Base-by-base conservation (phyloP, 1,284 basidiomycete genomes). In the Rhodotorula sp. region DNA sequence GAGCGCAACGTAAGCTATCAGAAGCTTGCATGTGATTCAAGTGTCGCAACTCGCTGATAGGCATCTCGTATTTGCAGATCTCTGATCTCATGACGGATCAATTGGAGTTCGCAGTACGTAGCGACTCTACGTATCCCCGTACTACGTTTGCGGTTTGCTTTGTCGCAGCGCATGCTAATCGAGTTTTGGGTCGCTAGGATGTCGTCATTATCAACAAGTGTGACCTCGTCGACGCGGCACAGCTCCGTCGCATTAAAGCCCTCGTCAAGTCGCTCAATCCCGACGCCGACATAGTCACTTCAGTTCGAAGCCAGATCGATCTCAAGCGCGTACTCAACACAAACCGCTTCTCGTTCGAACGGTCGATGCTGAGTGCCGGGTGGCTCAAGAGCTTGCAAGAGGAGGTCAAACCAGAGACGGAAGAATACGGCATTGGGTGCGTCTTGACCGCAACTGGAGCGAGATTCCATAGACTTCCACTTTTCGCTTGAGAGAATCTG, bases 181-280 rank as follows among this genome's bases (percentile, higher is more conserved):
- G 37, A 42, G 14, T 10, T 12, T 10, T 42, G 37, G 10, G 37
- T 42, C 22, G 24, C 10, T n/a, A 51, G 49, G 79, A 84, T 75
- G 80, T 82, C 49, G 79, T 84, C 67, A 73, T 84, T 44, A 74
- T 84, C 69, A 84, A 83, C 78, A 84, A 84, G 72, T 78, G 75
- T 51, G 68, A 70, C 64, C 61, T 70, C n/a, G 68, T 70, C 53
- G 48, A 49, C 22, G 17, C 62, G 81, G 82, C 75, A 4, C 77
- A 81, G 42, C 67, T 83, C 24, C 77, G 76, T 6, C 77, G 77
- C 51, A 78, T 83, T 60, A 76, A 78, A 26, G 68, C 75, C 0
- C 73, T 84, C 42, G 75, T 84, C 67, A 73, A 77, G 45, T 80
- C 77, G 10, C 79, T 84, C 60, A 84, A 84, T 73, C 83, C 83